phyloP scores from a whole-genome alignment of 106 monocot species.

The Dioscorea zingiberensis region DNA sequence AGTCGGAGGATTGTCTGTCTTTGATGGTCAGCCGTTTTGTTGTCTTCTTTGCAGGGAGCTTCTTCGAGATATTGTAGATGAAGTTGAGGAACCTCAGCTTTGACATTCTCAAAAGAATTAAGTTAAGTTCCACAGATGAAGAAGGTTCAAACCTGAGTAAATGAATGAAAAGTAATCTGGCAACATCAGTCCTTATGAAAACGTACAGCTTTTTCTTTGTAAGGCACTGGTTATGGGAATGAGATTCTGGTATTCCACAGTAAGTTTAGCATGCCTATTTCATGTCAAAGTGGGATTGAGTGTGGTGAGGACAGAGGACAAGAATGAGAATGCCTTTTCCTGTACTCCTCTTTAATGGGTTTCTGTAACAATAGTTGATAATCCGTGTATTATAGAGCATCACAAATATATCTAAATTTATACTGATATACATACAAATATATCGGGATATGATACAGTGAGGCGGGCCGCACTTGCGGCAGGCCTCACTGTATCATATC shows the following conservation, averaged over 20 bases:
- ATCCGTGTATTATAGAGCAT: too few relatives aligned
- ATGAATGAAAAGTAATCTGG: too few relatives aligned
- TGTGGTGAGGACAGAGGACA: background rate
- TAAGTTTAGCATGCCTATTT: background rate
- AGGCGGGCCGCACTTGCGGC: too few relatives aligned
- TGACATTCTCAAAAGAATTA: slow-evolving; percentile 14
- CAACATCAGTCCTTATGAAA: background rate
- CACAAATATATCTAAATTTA: too few relatives aligned
- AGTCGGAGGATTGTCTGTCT: slow-evolving; percentile 44
- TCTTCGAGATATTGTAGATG: slow-evolving; percentile 43
- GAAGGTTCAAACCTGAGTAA: background rate
- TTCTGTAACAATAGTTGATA: too few relatives aligned
- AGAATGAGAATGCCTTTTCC: slow-evolving; percentile 6
- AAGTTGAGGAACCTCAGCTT: slow-evolving; percentile 28
- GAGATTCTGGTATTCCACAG: background rate
- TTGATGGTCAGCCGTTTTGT: slow-evolving; percentile 19
- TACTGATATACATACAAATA: too few relatives aligned
- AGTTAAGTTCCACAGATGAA: too few relatives aligned
- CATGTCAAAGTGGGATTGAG: background rate
- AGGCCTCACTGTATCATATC: too few relatives aligned
- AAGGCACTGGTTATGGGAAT: background rate
- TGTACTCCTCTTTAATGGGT: too few relatives aligned
- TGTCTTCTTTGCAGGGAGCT: slow-evolving; percentile 9
- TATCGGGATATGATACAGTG: too few relatives aligned
- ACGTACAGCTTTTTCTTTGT: background rate